These are phyloP conservation scores for Lippia alba DNA, from an alignment of 305 asterid genomes.

Conservation along the genomic window DNA sequence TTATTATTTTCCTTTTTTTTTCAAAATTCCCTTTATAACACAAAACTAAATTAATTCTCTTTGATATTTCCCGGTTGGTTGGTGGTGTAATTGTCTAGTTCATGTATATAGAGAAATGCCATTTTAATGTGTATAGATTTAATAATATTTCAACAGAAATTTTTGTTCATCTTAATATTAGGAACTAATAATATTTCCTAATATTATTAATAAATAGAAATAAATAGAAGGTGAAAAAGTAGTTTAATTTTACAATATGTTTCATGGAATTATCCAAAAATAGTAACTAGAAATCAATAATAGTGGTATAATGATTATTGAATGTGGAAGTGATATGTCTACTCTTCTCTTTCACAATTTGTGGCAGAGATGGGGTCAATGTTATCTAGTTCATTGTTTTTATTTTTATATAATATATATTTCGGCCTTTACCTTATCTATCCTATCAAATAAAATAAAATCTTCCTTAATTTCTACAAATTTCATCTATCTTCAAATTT, in stretches of 20 bases:
- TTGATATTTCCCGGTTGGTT: too few relatives aligned
- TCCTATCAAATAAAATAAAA: neutral
- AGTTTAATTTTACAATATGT: neutral
- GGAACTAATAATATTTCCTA: too few relatives aligned
- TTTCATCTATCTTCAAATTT: too few relatives aligned
- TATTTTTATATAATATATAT: neutral
- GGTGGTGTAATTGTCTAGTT: too few relatives aligned
- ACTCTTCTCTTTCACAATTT: neutral
- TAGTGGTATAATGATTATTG: neutral
- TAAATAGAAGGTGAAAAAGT: too few relatives aligned
- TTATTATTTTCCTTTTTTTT: neutral
- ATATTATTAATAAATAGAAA: too few relatives aligned
- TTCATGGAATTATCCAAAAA: slow-evolving; percentile 17
- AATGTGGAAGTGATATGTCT: slow-evolving; percentile 2
- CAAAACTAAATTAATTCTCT: too few relatives aligned
- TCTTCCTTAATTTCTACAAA: too few relatives aligned
- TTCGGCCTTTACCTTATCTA: neutral
- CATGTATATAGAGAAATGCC: too few relatives aligned
- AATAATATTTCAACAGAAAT: too few relatives aligned
- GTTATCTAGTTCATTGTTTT: neutral
- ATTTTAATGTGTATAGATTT: too few relatives aligned
- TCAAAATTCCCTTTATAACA: neutral
- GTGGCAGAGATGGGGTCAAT: neutral
- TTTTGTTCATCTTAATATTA: too few relatives aligned
- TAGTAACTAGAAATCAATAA: slow-evolving; percentile 4